Percentiles rank a stretch among this genome's conserved stretches.
phyloP scores from a whole-genome alignment of 208 protist genomes.

The Acanthamoeba rhysodes region DNA sequence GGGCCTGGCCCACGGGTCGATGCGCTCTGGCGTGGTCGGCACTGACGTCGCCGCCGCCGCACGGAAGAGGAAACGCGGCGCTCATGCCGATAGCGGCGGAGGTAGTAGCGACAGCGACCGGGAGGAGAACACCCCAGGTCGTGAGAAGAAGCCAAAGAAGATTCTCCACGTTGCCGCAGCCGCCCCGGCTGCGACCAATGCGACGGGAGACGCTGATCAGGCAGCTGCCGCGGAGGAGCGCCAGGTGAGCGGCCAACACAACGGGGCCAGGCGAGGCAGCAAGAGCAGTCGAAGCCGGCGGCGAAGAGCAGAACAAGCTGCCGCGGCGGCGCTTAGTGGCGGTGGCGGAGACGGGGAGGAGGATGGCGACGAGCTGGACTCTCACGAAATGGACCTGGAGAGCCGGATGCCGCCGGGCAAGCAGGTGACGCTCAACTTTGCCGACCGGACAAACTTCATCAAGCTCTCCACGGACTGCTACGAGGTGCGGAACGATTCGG shows the following conservation, averaged over 20 bases:
- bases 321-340: background rate
- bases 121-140: background rate
- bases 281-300: conserved; percentile 14
- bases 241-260: background rate
- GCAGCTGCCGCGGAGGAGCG: too few relatives aligned
- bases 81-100: background rate
- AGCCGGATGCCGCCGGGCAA: background rate
- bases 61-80: background rate
- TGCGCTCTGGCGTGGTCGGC: too few relatives aligned
- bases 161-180: too few relatives aligned
- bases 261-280: background rate
- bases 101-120: background rate
- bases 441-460: conserved; percentile 30
- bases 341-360: background rate
- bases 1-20: background rate
- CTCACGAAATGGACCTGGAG: background rate
- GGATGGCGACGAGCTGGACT: background rate
- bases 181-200: too few relatives aligned
- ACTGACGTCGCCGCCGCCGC: too few relatives aligned
- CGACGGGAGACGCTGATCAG: too few relatives aligned
- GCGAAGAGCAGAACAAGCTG: background rate
- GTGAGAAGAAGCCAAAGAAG: conserved; percentile 14
- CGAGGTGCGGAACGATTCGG: conserved; percentile 49
- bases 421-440: background rate
- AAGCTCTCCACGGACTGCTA: conserved; percentile 2